Conservation (phyloP, 2,329 filamentous ascomycete species). For the Venturia oleaginea region DNA sequence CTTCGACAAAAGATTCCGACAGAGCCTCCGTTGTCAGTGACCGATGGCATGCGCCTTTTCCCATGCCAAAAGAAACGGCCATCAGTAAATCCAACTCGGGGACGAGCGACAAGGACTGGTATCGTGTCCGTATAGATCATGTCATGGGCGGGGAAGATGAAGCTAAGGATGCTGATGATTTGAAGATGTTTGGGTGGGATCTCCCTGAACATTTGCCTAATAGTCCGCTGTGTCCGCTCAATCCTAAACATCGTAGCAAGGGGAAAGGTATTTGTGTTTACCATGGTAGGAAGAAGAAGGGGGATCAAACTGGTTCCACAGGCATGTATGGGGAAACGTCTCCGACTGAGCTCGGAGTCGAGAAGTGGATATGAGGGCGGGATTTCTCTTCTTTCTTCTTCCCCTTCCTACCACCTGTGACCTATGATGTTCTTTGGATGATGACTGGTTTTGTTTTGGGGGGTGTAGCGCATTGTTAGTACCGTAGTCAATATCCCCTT, state of each 20-base stretch:
- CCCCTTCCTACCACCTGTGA: background rate
- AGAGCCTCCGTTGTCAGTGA: background rate
- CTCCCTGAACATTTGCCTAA: conserved; percentile 36
- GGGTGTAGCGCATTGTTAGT: background rate
- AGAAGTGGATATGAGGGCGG: background rate
- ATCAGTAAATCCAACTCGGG: background rate
- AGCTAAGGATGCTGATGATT: background rate
- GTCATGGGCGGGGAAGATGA: conserved; percentile 8
- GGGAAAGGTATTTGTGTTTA: conserved; percentile 33
- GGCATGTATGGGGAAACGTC: background rate
- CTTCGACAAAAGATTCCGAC: background rate
- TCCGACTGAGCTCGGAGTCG: background rate
- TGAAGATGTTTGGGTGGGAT: conserved; percentile 27
- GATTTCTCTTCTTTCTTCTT: background rate
- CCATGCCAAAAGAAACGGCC: background rate
- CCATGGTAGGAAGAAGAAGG: conserved; percentile 27
- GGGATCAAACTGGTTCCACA: background rate
- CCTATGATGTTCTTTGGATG: background rate
- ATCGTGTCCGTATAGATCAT: conserved; percentile 6
- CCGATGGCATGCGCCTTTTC: conserved; percentile 2
- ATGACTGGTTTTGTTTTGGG: background rate
- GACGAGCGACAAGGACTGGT: conserved; percentile 5
- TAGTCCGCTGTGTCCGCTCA: conserved; percentile 36
- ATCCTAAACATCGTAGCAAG: conserved; percentile 29
- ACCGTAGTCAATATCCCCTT: background rate